Conservation (phyloP, 2,329 filamentous ascomycete genomes). For the Pyrenophora tritici-repentis region DNA sequence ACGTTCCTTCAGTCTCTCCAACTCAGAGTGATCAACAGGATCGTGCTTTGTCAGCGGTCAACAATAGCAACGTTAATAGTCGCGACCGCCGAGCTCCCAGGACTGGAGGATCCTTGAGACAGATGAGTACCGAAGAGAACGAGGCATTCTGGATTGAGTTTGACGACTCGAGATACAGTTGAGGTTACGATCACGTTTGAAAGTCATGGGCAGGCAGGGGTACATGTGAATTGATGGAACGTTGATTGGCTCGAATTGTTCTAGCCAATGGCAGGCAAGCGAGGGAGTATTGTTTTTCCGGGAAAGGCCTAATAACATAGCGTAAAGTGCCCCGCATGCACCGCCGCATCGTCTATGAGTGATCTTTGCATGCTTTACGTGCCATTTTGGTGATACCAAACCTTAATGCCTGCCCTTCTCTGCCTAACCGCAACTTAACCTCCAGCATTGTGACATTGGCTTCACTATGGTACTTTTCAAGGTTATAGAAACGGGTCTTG, state of each 20-base stretch:
- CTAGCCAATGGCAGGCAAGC: constrained; percentile 1
- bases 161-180: not conserved
- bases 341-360: not conserved
- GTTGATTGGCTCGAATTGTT: not conserved
- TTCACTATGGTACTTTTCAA: constrained; percentile 1
- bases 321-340: constrained; percentile 3
- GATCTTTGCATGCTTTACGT: not conserved
- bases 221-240: not conserved
- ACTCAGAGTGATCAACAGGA: too few species aligned
- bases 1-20: too few species aligned
- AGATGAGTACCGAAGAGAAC: too few species aligned
- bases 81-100: too few species aligned
- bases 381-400: not conserved
- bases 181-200: not conserved
- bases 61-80: too few species aligned
- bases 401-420: not conserved
- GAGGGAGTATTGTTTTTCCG: constrained; percentile 1
- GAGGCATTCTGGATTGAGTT: not conserved
- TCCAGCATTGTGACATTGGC: not conserved
- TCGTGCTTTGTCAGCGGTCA: too few species aligned
- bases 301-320: not conserved
- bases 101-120: too few species aligned
- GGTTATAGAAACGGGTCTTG: not conserved
- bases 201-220: not conserved
- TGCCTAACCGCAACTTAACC: not conserved